Evolutionary conservation across 148 eudicot genomes (phyloP).

Genomic region (Silene latifolia): DNA sequence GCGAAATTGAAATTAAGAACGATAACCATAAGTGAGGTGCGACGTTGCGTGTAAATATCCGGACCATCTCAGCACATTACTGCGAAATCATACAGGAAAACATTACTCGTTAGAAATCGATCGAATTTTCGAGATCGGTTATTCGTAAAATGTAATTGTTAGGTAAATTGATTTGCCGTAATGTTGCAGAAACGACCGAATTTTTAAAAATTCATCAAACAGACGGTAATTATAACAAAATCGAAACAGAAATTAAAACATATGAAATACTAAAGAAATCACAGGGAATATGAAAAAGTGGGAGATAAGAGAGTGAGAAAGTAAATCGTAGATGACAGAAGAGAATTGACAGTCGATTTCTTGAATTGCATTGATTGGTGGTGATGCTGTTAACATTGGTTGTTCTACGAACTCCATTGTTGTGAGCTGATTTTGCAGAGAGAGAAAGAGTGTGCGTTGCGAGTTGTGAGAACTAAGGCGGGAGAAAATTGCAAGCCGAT

Average conservation of each 20-base stretch:
- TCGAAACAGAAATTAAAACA: not conserved
- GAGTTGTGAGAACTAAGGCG: not conserved
- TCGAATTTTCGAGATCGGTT: no score
- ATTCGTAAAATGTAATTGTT: no score
- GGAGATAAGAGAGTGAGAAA: no score
- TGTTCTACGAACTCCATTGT: conserved; percentile 26
- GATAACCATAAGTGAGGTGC: no score
- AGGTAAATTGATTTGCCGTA: not conserved
- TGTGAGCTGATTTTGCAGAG: not conserved
- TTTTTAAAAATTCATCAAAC: not conserved
- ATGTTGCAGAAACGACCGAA: not conserved
- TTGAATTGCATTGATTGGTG: conserved; percentile 26
- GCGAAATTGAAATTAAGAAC: no score
- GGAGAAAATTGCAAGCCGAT: not conserved
- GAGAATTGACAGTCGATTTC: conserved; percentile 52
- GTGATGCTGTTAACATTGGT: conserved; percentile 38
- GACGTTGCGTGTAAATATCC: no score
- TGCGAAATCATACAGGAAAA: no score
- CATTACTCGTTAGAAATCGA: no score
- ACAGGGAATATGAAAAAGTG: not conserved
- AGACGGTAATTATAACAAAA: not conserved
- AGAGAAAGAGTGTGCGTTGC: conserved; percentile 21
- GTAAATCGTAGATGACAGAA: conserved; percentile 46
- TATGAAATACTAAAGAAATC: no score
- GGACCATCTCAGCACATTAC: no score